phyloP scores from a whole-genome alignment of 2,329 filamentous ascomycete genomes.

The Alternaria postmessia region DNA sequence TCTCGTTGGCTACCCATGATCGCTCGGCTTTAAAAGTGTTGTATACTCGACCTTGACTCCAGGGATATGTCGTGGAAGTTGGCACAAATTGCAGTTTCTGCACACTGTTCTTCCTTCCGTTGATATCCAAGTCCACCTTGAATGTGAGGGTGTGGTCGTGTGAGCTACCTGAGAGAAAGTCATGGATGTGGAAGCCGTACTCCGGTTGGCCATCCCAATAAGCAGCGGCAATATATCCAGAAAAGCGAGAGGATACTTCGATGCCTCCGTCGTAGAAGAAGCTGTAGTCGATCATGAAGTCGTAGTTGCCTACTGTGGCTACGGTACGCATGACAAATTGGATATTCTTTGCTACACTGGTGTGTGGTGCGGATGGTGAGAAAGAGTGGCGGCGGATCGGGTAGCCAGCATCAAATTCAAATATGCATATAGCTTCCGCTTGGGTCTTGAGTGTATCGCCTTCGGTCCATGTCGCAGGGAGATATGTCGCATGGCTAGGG shows the following conservation, averaged over 20 bases:
- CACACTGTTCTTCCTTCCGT: slow-evolving; percentile 48
- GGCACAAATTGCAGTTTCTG: slow-evolving; percentile 43
- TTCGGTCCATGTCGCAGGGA: slow-evolving; percentile 55
- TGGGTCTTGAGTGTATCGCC: slow-evolving; percentile 55
- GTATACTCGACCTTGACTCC: slow-evolving; percentile 59
- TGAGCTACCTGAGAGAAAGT: slow-evolving; percentile 45
- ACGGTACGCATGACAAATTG: slow-evolving; percentile 57
- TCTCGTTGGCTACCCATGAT: slow-evolving; percentile 49
- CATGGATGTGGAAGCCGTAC: slow-evolving; percentile 52
- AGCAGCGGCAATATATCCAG: slow-evolving; percentile 38
- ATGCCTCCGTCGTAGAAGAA: slow-evolving; percentile 42
- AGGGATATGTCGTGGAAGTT: slow-evolving; percentile 60
- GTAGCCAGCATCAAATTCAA: slow-evolving; percentile 37
- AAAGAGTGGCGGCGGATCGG: slow-evolving; percentile 44
- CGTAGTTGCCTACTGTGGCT: slow-evolving; percentile 57
- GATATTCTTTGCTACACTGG: slow-evolving; percentile 45
- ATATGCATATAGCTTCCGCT: slow-evolving; percentile 49
- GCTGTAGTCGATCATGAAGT: slow-evolving; percentile 39
- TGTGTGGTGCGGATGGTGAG: slow-evolving; percentile 25
- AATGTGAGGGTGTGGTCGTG: slow-evolving; percentile 54
- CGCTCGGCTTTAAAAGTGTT: slow-evolving; percentile 62
- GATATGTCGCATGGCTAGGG: slow-evolving; percentile 60
- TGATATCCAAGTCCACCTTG: slow-evolving; percentile 53
- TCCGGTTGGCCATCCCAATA: slow-evolving; percentile 40
- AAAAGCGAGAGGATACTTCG: slow-evolving; percentile 36